A percentile compares a stretch with the other conserved stretches of the same genome.
Conservation (phyloP, 495 filamentous ascomycete genomes). For the Cercophora samala region DNA sequence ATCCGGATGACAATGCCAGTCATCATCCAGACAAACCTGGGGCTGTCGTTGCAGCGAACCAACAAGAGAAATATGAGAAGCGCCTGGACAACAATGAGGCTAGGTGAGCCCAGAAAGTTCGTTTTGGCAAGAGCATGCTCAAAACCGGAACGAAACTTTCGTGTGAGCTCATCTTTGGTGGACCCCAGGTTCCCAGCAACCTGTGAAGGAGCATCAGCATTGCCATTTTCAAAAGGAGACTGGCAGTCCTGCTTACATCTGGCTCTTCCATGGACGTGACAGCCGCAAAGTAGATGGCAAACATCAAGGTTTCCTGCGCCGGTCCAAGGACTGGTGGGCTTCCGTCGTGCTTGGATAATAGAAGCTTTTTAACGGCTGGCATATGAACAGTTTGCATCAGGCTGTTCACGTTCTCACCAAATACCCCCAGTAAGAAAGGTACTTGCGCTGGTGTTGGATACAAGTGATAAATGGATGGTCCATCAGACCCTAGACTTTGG, state of each 20-base stretch:
- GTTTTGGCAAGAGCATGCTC: conserved; percentile 55
- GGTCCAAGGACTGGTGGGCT: conserved; percentile 37
- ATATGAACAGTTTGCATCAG: conserved; percentile 51
- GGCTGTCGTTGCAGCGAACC: conserved; percentile 48
- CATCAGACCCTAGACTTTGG: conserved; percentile 38
- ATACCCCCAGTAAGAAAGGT: conserved; percentile 50
- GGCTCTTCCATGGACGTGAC: conserved; percentile 57
- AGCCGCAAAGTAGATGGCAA: conserved; percentile 59
- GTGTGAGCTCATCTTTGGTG: conserved; percentile 47
- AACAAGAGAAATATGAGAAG: conserved; percentile 48
- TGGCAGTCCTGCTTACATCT: conserved; percentile 41
- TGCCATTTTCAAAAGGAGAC: neutral
- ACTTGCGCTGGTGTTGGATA: conserved; percentile 54
- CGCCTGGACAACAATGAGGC: conserved; percentile 47
- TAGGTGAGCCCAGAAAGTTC: conserved; percentile 47
- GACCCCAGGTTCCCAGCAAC: conserved; percentile 49
- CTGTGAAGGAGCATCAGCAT: conserved; percentile 28
- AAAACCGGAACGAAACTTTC: conserved; percentile 52
- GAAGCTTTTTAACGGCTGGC: conserved; percentile 49
- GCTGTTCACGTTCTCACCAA: conserved; percentile 52
- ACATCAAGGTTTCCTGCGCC: conserved; percentile 55
- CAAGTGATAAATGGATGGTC: conserved; percentile 40
- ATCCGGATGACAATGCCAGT: conserved; percentile 49
- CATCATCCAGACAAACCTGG: conserved; percentile 55
- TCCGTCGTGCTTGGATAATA: conserved; percentile 37